Evolutionary conservation across 2,329 filamentous ascomycete genomes (phyloP).

Genomic region (Fusarium sp.): DNA sequence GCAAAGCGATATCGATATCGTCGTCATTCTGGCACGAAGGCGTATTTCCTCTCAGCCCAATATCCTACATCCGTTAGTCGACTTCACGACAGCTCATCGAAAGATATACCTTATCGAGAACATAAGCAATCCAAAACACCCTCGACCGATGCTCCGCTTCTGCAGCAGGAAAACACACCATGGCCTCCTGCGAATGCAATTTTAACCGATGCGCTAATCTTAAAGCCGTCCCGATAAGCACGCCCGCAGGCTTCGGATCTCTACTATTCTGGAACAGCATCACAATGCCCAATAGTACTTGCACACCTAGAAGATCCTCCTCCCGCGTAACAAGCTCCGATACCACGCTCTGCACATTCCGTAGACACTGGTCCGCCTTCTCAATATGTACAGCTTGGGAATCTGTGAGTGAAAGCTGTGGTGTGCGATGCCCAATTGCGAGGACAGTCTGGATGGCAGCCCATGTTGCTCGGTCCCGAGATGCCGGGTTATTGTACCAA

Average conservation of each 20-base stretch:
- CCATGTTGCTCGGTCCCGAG: conserved; percentile 46
- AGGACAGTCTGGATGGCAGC: conserved; percentile 55
- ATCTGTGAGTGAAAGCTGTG: conserved; percentile 32
- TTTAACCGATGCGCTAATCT: conserved; percentile 52
- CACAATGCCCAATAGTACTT: conserved; percentile 54
- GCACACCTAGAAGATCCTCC: conserved; percentile 53
- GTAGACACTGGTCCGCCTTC: conserved; percentile 48
- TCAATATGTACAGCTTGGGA: conserved; percentile 31
- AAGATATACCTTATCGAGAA: conserved; percentile 52
- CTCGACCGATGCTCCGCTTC: conserved; percentile 51
- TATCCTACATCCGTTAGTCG: conserved; percentile 35
- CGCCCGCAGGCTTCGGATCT: conserved; percentile 52
- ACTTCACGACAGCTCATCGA: rapidly evolving
- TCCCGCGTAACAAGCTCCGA: conserved; percentile 54
- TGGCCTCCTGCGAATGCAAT: conserved; percentile 48
- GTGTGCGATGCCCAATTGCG: conserved; percentile 51
- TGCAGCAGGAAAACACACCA: conserved; percentile 41
- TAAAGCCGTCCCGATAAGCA: conserved; percentile 54
- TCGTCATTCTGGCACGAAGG: conserved; percentile 54
- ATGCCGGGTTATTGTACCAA: conserved; percentile 48
- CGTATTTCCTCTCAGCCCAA: conserved; percentile 51
- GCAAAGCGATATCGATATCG: conserved; percentile 56
- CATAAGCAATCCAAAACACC: conserved; percentile 57
- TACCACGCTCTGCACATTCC: conserved; percentile 53
- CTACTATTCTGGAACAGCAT: conserved; percentile 52